Percentiles rank a stretch among this genome's conserved stretches.
phyloP scores from a whole-genome alignment of 768 basidiomycete species.

The Solioccasus polychromus region DNA sequence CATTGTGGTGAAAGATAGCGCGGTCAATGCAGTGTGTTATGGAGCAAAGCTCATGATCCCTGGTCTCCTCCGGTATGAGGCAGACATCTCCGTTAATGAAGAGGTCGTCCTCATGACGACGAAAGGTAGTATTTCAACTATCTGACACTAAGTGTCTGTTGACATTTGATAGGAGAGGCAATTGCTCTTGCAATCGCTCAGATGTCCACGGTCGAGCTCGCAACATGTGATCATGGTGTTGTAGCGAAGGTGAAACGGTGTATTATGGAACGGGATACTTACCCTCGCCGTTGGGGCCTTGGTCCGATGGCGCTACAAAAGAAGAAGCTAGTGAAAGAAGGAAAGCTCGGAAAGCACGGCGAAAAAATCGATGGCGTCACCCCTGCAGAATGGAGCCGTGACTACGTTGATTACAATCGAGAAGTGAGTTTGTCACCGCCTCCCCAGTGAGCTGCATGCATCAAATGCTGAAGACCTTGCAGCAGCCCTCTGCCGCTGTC shows the following conservation, averaged over 20 bases:
- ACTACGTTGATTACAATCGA: constrained; percentile 91
- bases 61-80: constrained; percentile 93
- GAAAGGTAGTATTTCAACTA: constrained; percentile 60
- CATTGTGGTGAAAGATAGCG: constrained; percentile 98
- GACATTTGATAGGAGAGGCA: constrained; percentile 63
- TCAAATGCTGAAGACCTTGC: constrained; percentile 12
- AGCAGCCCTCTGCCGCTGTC: constrained; percentile 41
- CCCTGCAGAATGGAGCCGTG: constrained; percentile 85
- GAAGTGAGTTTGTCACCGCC: constrained; percentile 41
- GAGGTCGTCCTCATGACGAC: constrained; percentile 99
- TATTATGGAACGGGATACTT: constrained; percentile 99
- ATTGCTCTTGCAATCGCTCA: constrained; percentile 94
- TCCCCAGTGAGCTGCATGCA: neutral
- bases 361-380: constrained; percentile 85
- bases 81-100: constrained; percentile 91
- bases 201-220: constrained; percentile 98
- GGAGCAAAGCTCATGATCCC: constrained; percentile 99
- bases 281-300: constrained; percentile 96
- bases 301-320: constrained; percentile 97
- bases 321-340: constrained; percentile 98
- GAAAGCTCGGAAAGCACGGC: constrained; percentile 93
- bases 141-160: neutral
- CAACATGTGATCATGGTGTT: constrained; percentile 97
- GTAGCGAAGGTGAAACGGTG: constrained; percentile 99
- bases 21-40: constrained; percentile 98